Evolutionary conservation across 169 alveolate species (phyloP), one percentile per base, ranked within the genome.

Genomic region (Plasmodium coatneyi): DNA sequence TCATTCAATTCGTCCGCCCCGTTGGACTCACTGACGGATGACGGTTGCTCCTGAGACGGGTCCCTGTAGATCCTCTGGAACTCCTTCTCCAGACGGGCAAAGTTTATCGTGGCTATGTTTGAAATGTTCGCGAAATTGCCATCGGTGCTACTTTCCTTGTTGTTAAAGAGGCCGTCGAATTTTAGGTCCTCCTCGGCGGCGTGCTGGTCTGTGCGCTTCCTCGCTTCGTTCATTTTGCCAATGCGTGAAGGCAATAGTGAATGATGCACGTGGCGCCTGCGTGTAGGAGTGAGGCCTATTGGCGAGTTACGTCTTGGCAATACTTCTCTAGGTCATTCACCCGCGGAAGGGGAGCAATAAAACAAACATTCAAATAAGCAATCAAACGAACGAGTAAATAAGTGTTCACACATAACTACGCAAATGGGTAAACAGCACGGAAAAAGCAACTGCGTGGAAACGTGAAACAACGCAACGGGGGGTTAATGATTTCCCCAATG

Each of bases 81-180:
- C 66, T 86, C 80, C 14, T 54, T 86, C 80, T 86, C 86, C n/a
- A 86, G 52, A 76, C 49, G 34, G 14, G 72, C 43, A 32, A 46
- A 76, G 56, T 86, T 54, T 12, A 74, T 76, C 28, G 93, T 34
- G 10, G 93, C 46, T 12, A 76, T 34, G 16, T 76, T 74, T 5
- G 80, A 52, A 74, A 74, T 12, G 39, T 19, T 74, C 14, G 16
- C 76, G n/a, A 49, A 10, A 49, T 16, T 12, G 1, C 66, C 71
- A 49, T 86, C 84, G 5, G 30, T 52, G 28, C 34, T 86, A 25
- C 74, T 54, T 3, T 76, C 46, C 22, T 30, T 14, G 46, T 7
- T 74, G 28, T 76, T 84, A 52, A 36, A 70, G 80, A 36, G 66
- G 9, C 41, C 54, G 43, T 71, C 72, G 25, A 36, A 25, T 14